Conservation (phyloP, 306 rosid genomes). For the Pterocarpus macrocarpus region DNA sequence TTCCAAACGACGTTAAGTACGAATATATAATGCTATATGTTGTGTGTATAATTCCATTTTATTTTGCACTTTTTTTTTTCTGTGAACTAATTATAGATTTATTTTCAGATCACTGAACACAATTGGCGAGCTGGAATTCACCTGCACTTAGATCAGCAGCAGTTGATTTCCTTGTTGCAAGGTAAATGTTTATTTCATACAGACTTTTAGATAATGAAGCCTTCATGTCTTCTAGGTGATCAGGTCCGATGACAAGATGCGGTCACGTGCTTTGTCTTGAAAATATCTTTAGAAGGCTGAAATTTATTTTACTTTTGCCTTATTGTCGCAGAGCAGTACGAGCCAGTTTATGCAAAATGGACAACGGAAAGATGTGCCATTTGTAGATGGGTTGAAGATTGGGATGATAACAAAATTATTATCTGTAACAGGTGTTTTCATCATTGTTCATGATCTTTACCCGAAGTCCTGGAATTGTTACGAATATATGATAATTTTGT, state of each 20-base stretch:
- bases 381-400: constrained; percentile 97
- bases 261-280: constrained; percentile 25
- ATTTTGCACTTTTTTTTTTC: constrained; percentile 34
- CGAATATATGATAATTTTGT: constrained; percentile 35
- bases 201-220: constrained; percentile 37
- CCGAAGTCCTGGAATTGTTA: constrained; percentile 14
- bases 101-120: constrained; percentile 72
- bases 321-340: constrained; percentile 71
- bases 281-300: constrained; percentile 39
- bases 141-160: constrained; percentile 63
- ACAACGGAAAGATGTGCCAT: constrained; percentile 92
- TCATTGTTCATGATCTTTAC: constrained; percentile 41
- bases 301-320: constrained; percentile 45
- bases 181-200: constrained; percentile 58
- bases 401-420: constrained; percentile 91
- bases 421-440: constrained; percentile 87
- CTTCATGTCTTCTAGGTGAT: constrained; percentile 37
- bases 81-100: constrained; percentile 34
- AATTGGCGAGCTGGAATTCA: constrained; percentile 56
- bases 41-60: constrained; percentile 29
- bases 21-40: constrained; percentile 21
- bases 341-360: constrained; percentile 83
- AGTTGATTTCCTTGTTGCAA: constrained; percentile 63
- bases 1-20: neutral
- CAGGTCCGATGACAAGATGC: constrained; percentile 12